Percentiles rank a stretch among this genome's conserved stretches.
phyloP scores from a whole-genome alignment of 148 eudicot species.

The Cornus suecica region DNA sequence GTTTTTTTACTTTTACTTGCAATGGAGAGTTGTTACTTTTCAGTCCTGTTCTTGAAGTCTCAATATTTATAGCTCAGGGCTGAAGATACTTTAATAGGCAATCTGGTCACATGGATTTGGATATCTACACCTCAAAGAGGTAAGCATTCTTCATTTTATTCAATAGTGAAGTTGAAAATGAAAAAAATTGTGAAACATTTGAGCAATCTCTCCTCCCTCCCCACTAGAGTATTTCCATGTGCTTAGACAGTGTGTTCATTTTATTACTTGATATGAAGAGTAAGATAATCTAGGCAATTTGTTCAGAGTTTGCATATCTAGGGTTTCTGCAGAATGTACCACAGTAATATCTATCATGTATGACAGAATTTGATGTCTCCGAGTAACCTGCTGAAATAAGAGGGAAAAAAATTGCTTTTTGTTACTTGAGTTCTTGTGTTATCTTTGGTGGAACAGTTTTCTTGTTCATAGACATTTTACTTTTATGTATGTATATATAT shows the following conservation, averaged over 20 bases:
- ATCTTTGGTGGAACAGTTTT: no score
- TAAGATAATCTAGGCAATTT: no score
- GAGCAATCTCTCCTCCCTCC: neutral
- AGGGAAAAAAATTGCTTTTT: no score
- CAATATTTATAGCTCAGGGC: constrained; percentile 4
- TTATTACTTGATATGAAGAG: neutral
- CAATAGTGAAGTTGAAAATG: constrained; percentile 7
- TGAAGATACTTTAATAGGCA: neutral
- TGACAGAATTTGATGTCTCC: no score
- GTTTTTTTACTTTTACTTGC: neutral
- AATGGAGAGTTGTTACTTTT: neutral
- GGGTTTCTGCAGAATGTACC: neutral
- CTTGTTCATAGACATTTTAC: no score
- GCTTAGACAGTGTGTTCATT: neutral
- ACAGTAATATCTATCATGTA: no score
- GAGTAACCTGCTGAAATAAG: no score
- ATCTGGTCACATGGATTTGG: neutral
- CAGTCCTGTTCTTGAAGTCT: neutral
- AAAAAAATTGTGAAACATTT: neutral
- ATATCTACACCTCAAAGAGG: neutral
- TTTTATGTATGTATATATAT: no score
- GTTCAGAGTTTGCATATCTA: neutral
- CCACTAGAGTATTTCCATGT: neutral
- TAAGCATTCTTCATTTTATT: constrained; percentile 12
- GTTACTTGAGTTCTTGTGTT: no score